phyloP scores from a whole-genome alignment of 1,284 basidiomycete species.

The Volvariella surrecta region DNA sequence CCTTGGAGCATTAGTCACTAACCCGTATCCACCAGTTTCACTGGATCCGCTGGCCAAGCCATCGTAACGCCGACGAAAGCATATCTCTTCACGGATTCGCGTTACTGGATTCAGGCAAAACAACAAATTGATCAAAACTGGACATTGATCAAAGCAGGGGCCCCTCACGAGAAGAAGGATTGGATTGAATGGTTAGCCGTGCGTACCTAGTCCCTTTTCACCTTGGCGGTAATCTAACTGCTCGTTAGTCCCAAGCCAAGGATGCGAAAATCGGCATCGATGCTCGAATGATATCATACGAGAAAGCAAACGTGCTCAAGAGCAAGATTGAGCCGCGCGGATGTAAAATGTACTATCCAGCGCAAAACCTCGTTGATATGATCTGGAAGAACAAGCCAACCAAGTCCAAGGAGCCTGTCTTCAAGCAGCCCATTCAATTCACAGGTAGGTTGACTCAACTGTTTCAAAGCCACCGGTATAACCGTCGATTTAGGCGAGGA shows the following conservation, averaged over 20 bases:
- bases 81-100: constrained; percentile 79
- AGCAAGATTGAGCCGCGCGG: constrained; percentile 38
- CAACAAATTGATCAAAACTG: constrained; percentile 75
- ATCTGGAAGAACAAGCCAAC: constrained; percentile 72
- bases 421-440: constrained; percentile 67
- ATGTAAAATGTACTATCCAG: constrained; percentile 61
- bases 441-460: constrained; percentile 37
- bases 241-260: constrained; percentile 41
- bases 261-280: constrained; percentile 75
- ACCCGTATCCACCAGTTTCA: constrained; percentile 50
- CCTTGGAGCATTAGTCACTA: neutral
- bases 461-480: constrained; percentile 1
- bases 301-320: constrained; percentile 57
- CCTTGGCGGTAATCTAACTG: constrained; percentile 3
- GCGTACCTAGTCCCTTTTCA: constrained; percentile 18
- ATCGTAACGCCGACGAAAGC: constrained; percentile 61
- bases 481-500: constrained; percentile 31
- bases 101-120: constrained; percentile 84
- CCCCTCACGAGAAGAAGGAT: constrained; percentile 48
- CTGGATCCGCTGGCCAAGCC: constrained; percentile 80
- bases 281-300: constrained; percentile 78
- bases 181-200: constrained; percentile 76
- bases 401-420: constrained; percentile 65
- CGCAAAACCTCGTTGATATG: constrained; percentile 81
- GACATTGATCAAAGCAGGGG: constrained; percentile 65